phyloP scores from a whole-genome alignment of 805 yeast species.

The Wickerhamiella azyma region DNA sequence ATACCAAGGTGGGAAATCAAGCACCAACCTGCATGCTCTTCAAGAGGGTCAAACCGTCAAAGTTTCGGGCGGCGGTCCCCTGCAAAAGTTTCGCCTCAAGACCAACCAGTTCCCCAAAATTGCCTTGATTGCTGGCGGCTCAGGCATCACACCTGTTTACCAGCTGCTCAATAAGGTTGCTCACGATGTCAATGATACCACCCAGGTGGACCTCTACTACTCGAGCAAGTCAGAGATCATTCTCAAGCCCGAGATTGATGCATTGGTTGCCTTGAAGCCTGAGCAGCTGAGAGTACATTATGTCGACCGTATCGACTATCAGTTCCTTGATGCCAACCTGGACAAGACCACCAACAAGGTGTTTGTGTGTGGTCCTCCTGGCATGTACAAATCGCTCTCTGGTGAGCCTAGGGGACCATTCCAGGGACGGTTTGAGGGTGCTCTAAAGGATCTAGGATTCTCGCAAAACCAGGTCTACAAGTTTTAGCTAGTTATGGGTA shows the following conservation, averaged over 20 bases:
- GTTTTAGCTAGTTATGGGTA: slow-evolving; percentile 38
- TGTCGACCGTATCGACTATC: slow-evolving; percentile 28
- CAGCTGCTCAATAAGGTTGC: slow-evolving; percentile 65
- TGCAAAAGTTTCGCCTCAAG: slow-evolving; percentile 76
- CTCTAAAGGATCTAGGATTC: slow-evolving; percentile 76
- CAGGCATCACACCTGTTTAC: slow-evolving; percentile 87
- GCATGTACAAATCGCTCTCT: slow-evolving; percentile 68
- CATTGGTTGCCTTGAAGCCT: slow-evolving; percentile 44
- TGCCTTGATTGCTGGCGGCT: slow-evolving; percentile 81
- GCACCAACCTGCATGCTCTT: slow-evolving; percentile 53
- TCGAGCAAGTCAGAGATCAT: slow-evolving; percentile 73
- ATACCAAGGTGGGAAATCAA: slow-evolving; percentile 72
- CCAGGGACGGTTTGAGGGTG: slow-evolving; percentile 89
- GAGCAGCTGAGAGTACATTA: slow-evolving; percentile 62
- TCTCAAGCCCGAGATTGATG: slow-evolving; percentile 61
- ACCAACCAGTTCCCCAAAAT: slow-evolving; percentile 68
- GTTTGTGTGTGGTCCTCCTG: slow-evolving; percentile 90
- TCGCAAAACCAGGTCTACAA: slow-evolving; percentile 78
- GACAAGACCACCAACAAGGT: slow-evolving; percentile 56
- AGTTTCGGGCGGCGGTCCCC: slow-evolving; percentile 66
- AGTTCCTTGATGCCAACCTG: slow-evolving; percentile 25
- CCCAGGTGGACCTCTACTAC: slow-evolving; percentile 66
- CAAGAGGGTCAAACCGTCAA: slow-evolving; percentile 67
- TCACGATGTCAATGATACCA: slow-evolving; percentile 67
- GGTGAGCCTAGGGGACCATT: slow-evolving; percentile 50